Percentiles rank a stretch among this genome's conserved stretches.
These are phyloP conservation scores for Rhodotorula sphaerocarpa DNA, from an alignment of 768 basidiomycete species.

Conservation along the genomic window DNA sequence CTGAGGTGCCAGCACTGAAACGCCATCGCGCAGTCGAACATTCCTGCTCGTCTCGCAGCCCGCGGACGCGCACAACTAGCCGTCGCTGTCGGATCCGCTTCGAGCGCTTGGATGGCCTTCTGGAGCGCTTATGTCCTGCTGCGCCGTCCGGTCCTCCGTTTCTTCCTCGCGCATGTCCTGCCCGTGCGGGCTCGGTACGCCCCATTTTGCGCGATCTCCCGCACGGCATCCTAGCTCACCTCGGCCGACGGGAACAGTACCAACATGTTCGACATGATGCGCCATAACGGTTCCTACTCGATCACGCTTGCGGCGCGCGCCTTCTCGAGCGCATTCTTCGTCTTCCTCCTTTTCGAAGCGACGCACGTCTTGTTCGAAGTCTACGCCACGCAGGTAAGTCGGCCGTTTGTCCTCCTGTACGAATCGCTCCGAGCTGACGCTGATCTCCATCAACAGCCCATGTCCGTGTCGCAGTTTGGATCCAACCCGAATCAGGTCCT, in stretches of 20 bases:
- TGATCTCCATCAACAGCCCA: slow-evolving; percentile 6
- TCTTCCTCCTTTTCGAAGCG: slow-evolving; percentile 15
- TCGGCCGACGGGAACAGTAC: not conserved
- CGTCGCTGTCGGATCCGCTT: not conserved
- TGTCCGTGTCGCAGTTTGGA: slow-evolving; percentile 28
- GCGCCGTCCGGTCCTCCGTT: slow-evolving; percentile 20
- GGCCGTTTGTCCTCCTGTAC: not conserved
- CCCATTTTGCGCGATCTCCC: not conserved
- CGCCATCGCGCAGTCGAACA: slow-evolving; percentile 6
- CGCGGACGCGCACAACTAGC: not conserved
- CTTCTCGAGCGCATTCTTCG: slow-evolving; percentile 2
- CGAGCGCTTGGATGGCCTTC: slow-evolving; percentile 6
- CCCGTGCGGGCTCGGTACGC: slow-evolving; percentile 24
- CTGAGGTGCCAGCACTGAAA: too few relatives aligned
- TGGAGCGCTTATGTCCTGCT: slow-evolving; percentile 20
- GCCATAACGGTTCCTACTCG: slow-evolving; percentile 22
- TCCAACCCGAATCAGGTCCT: slow-evolving; percentile 27
- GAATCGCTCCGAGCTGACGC: fast-evolving
- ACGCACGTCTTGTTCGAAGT: slow-evolving; percentile 28
- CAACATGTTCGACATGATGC: slow-evolving; percentile 23
- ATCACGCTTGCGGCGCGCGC: slow-evolving; percentile 15
- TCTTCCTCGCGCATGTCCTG: slow-evolving; percentile 20
- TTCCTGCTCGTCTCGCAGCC: slow-evolving; percentile 21
- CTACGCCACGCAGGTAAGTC: slow-evolving; percentile 35
- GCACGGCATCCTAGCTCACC: too few relatives aligned